phyloP scores from a whole-genome alignment of 768 basidiomycete species.

The Cystofilobasidium bisporidii region DNA sequence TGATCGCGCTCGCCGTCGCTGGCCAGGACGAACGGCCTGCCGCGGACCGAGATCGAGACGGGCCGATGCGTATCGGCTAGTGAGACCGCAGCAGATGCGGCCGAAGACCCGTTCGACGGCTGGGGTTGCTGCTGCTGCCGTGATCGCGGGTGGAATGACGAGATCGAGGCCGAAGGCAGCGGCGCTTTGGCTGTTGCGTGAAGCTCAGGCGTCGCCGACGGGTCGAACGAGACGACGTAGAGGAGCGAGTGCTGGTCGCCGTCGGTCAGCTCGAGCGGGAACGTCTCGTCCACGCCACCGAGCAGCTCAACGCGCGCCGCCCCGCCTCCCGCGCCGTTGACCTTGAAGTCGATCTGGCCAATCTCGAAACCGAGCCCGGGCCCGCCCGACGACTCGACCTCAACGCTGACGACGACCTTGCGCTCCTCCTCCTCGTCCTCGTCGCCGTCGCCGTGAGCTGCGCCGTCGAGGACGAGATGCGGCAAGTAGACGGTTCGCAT shows the following conservation, averaged over 20 bases:
- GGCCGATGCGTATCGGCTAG: slow-evolving; percentile 55
- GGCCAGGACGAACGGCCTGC: slow-evolving; percentile 51
- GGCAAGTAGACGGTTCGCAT: slow-evolving; percentile 94
- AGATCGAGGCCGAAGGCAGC: neutral
- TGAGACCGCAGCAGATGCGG: neutral
- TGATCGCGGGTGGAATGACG: neutral
- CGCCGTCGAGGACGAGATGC: slow-evolving; percentile 54
- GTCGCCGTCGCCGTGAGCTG: slow-evolving; percentile 36
- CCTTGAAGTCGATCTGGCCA: slow-evolving; percentile 61
- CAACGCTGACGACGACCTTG: slow-evolving; percentile 81
- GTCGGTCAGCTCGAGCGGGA: slow-evolving; percentile 62
- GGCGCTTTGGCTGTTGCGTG: too few species aligned
- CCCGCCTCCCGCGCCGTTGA: slow-evolving; percentile 49
- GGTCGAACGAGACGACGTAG: slow-evolving; percentile 68
- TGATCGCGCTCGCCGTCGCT: slow-evolving; percentile 41
- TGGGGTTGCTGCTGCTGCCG: neutral
- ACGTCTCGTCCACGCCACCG: slow-evolving; percentile 42
- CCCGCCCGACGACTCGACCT: slow-evolving; percentile 73
- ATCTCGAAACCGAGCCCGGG: slow-evolving; percentile 42
- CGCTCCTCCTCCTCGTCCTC: slow-evolving; percentile 57
- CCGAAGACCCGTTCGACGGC: neutral
- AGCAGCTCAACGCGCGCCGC: slow-evolving; percentile 33
- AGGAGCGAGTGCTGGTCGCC: slow-evolving; percentile 79
- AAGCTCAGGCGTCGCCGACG: slow-evolving; percentile 5
- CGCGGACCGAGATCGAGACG: slow-evolving; percentile 68